A percentile compares a stretch with the other conserved stretches of the same genome.
Evolutionary conservation across 768 basidiomycete species (phyloP).

Genomic region (Ramaria sp.): DNA sequence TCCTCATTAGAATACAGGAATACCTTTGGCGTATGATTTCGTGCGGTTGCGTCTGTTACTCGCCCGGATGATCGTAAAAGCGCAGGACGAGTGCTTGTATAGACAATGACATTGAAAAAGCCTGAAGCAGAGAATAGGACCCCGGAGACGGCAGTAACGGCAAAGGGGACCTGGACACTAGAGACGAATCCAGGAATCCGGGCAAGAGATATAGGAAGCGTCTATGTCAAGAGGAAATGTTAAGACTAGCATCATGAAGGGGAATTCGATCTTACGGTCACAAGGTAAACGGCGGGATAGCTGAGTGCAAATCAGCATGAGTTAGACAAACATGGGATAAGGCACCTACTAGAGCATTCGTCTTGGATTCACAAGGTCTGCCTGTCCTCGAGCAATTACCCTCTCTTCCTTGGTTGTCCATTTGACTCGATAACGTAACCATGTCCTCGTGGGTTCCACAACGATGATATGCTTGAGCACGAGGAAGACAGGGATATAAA

Average conservation of each 20-base stretch:
- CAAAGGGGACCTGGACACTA: slow-evolving; percentile 20
- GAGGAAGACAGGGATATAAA: slow-evolving; percentile 36
- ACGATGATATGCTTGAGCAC: slow-evolving; percentile 28
- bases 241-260: not conserved
- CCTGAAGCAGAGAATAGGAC: slow-evolving; percentile 35
- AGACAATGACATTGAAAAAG: slow-evolving; percentile 33
- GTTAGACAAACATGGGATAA: not conserved
- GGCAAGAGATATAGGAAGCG: slow-evolving; percentile 31
- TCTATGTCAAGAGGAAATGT: slow-evolving; percentile 10
- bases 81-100: slow-evolving; percentile 27
- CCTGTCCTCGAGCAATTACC: not conserved
- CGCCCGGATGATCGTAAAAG: slow-evolving; percentile 18
- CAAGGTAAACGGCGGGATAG: slow-evolving; percentile 36
- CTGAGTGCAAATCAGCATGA: slow-evolving; percentile 18
- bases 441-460: slow-evolving; percentile 16
- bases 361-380: slow-evolving; percentile 21
- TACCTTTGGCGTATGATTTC: not conserved
- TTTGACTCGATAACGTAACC: slow-evolving; percentile 11
- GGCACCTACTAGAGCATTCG: slow-evolving; percentile 38
- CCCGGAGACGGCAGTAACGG: slow-evolving; percentile 28
- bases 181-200: slow-evolving; percentile 28
- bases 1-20: not conserved
- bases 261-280: slow-evolving; percentile 18
- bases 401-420: not conserved
- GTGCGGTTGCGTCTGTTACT: not conserved